Evolutionary conservation across 176 grass and related monocot genomes (phyloP).

Genomic region (Guadua angustifolia): DNA sequence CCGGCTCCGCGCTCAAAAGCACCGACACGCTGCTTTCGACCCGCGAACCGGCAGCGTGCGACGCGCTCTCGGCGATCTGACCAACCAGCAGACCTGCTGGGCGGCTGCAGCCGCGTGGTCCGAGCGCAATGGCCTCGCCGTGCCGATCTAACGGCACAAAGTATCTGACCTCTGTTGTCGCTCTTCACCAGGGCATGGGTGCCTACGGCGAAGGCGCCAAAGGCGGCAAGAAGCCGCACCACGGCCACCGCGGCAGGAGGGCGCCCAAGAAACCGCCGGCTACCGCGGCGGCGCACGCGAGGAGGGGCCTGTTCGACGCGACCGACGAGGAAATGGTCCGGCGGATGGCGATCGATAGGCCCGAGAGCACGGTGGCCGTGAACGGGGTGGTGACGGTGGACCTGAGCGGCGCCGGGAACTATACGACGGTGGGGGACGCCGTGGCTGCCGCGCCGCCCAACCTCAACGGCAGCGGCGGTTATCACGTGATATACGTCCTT

Average conservation of each 20-base stretch:
- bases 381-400: conserved; percentile 56
- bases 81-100: conserved; percentile 89
- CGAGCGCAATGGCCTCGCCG: conserved; percentile 47
- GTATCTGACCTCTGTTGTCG: conserved; percentile 68
- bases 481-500: conserved; percentile 77
- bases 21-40: conserved; percentile 62
- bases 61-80: conserved; percentile 88
- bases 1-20: conserved; percentile 41
- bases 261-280: conserved; percentile 4
- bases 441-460: conserved; percentile 64
- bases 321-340: conserved; percentile 49
- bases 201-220: conserved; percentile 44
- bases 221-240: conserved; percentile 15
- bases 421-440: conserved; percentile 61
- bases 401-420: conserved; percentile 63
- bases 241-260: background rate
- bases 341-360: conserved; percentile 43
- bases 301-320: conserved; percentile 53
- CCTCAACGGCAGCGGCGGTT: conserved; percentile 66
- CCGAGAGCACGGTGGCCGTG: conserved; percentile 53
- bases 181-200: conserved; percentile 91
- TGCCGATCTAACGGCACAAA: conserved; percentile 60
- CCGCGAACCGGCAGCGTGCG: conserved; percentile 63
- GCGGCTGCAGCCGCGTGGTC: conserved; percentile 67
- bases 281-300: background rate